These are phyloP conservation scores for Thalassiosira profunda DNA, from an alignment of 108 stramenopile genomes.

Conservation along the genomic window DNA sequence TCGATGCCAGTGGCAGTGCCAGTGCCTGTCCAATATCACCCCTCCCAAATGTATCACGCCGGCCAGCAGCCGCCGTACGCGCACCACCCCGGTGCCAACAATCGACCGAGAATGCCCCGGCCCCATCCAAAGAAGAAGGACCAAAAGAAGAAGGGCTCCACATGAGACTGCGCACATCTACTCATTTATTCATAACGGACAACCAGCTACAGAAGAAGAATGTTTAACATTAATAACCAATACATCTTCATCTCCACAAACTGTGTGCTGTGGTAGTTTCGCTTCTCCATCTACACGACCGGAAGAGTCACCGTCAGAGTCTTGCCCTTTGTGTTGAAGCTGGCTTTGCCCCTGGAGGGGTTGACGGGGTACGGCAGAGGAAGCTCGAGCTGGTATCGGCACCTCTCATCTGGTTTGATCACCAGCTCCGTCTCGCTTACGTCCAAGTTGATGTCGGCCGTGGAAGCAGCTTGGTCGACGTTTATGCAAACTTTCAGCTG, in stretches of 20 bases:
- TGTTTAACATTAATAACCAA: too few species aligned
- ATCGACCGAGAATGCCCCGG: conserved; percentile 1
- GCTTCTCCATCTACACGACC: too few species aligned
- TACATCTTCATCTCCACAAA: not conserved
- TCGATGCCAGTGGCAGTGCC: too few species aligned
- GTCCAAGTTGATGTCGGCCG: conserved; percentile 21
- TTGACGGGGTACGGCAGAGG: conserved; percentile 23
- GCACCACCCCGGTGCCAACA: conserved; percentile 7
- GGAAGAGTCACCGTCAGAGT: conserved; percentile 31
- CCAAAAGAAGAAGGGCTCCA: not conserved
- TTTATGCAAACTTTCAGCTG: conserved; percentile 19
- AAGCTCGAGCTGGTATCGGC: conserved; percentile 9
- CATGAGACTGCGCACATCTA: too few species aligned
- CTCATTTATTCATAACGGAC: not conserved
- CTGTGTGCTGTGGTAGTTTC: not conserved
- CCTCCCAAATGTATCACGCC: not conserved
- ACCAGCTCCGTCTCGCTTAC: conserved; percentile 17
- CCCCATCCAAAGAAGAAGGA: conserved; percentile 6
- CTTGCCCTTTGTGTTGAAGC: conserved; percentile 12
- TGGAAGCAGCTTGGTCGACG: conserved; percentile 19
- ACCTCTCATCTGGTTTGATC: not conserved
- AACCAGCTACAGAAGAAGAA: too few species aligned
- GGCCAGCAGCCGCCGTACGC: not conserved
- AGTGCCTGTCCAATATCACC: too few species aligned
- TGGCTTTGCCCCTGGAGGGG: conserved; percentile 21